Evolutionary conservation across 2,329 filamentous ascomycete genomes (phyloP), one percentile per base, ranked within the genome.

Genomic region (Ophiostoma ulmi): DNA sequence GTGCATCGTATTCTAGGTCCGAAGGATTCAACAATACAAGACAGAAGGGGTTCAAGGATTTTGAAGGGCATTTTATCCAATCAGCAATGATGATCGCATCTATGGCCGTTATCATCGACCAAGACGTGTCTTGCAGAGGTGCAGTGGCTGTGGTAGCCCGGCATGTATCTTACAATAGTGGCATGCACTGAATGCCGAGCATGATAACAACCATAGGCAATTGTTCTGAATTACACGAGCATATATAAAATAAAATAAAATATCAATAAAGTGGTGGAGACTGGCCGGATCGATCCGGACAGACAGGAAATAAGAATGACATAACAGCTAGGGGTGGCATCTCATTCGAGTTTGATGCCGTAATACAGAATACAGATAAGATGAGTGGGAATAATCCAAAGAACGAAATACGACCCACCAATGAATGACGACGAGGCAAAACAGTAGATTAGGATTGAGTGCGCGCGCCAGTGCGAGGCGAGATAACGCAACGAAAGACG

Each of bases 401-500:
- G 44, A 20, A 20, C 44, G 31, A 31, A 31, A 31, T 3, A 31
- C 31, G 31, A 3, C 31, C 31, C 2, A 4, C 31, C 31, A 31
- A 31, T 31, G 3, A 31, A 31, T 31, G 31, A 31, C 31, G 31
- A 3, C 31, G 31, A 31, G 31, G 31, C 13, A 20, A 4, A 48
- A 20, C 5, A 48, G n/a, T 14, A 36, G n/a, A 35, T 17, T 38
- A n/a, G 31, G 31, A 58, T 26, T 11, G 44, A 31, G 36, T 61
- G 67, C 41, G 63, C 41, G 63, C 70, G 70, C 70, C 70, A 70
- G 70, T 67, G 64, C 58, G 52, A 36, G 69, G 38, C 48, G n/a
- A 67, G 69, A 70, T 70, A 70, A 70, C 69, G 69, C 69, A 70
- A 70, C n/a, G 67, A 70, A 70, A 70, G 69, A 70, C 63, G 69